Conservation (phyloP, 2,329 filamentous ascomycete genomes). For the Lecanosticta acicola region DNA sequence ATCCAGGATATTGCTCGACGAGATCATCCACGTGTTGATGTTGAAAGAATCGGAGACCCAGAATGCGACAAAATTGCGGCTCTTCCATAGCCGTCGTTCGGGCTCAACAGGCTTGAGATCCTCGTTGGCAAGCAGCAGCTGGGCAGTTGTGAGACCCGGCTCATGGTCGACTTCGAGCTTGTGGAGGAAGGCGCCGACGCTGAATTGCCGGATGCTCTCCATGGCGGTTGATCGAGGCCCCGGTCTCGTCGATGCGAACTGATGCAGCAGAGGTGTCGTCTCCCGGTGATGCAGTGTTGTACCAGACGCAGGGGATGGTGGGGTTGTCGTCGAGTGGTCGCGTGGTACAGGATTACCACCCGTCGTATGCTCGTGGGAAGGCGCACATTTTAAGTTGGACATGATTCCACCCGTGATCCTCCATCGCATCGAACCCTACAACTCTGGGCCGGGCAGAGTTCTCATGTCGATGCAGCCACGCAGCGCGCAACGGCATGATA, state of each 20-base stretch:
- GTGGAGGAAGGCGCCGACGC: conserved; percentile 37
- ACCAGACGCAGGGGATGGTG: neutral
- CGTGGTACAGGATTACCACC: too few species aligned
- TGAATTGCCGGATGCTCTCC: conserved; percentile 39
- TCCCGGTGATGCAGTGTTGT: conserved; percentile 2
- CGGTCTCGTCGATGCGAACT: neutral
- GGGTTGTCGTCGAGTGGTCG: neutral
- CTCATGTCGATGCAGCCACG: neutral
- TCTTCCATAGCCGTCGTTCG: conserved; percentile 72
- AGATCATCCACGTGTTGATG: conserved; percentile 70
- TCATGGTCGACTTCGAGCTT: conserved; percentile 70
- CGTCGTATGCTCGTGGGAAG: neutral
- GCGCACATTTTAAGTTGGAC: neutral
- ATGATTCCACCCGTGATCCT: neutral
- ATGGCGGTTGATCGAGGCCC: conserved; percentile 26
- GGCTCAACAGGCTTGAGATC: conserved; percentile 59
- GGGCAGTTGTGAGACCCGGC: conserved; percentile 67
- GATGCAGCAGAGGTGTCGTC: conserved; percentile 10
- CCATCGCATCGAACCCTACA: neutral
- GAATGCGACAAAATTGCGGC: conserved; percentile 80
- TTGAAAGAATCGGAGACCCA: conserved; percentile 84
- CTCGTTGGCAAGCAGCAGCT: conserved; percentile 82
- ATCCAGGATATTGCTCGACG: conserved; percentile 76
- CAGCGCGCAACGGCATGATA: neutral
- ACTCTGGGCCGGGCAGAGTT: neutral